A percentile compares a stretch with the other conserved stretches of the same genome.
These are phyloP conservation scores for Colletotrichum sp. DNA, from an alignment of 2,329 filamentous ascomycete genomes.

Conservation along the genomic window DNA sequence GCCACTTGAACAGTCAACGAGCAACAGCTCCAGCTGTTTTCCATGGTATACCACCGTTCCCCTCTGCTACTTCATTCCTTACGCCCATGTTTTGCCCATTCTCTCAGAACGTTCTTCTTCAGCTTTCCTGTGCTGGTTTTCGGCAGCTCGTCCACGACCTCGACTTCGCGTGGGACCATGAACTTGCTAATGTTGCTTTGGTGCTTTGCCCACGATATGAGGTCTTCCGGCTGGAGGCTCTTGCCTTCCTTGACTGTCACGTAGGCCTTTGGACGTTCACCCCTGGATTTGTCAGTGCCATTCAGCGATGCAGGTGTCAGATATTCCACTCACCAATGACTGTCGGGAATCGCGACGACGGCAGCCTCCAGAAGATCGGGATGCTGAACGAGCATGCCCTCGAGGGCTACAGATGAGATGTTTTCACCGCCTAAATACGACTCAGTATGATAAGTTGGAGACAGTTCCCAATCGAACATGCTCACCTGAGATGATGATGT, in stretches of 20 bases:
- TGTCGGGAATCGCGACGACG: constrained; percentile 85
- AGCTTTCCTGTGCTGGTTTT: constrained; percentile 98
- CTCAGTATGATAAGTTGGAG: background rate
- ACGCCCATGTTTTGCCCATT: constrained; percentile 70
- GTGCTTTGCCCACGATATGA: constrained; percentile 87
- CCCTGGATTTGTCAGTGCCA: constrained; percentile 35
- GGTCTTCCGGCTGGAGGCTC: constrained; percentile 63
- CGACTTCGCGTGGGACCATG: constrained; percentile 78
- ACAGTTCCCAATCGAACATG: constrained; percentile 23
- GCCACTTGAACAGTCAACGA: background rate
- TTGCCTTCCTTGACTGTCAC: constrained; percentile 79
- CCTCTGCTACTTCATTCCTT: background rate
- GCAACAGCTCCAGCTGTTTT: background rate
- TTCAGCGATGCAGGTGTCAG: background rate
- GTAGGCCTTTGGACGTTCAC: constrained; percentile 94
- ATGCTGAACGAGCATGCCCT: constrained; percentile 87
- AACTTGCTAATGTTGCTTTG: constrained; percentile 85
- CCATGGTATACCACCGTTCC: background rate
- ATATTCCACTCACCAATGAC: constrained; percentile 66
- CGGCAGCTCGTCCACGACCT: constrained; percentile 85
- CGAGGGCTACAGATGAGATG: constrained; percentile 91
- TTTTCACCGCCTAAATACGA: constrained; percentile 80
- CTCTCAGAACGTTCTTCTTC: constrained; percentile 89
- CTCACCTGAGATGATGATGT: constrained; percentile 93
- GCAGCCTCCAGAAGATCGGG: constrained; percentile 90